phyloP scores from a whole-genome alignment of 108 stramenopile species.

The Seminavis robusta region DNA sequence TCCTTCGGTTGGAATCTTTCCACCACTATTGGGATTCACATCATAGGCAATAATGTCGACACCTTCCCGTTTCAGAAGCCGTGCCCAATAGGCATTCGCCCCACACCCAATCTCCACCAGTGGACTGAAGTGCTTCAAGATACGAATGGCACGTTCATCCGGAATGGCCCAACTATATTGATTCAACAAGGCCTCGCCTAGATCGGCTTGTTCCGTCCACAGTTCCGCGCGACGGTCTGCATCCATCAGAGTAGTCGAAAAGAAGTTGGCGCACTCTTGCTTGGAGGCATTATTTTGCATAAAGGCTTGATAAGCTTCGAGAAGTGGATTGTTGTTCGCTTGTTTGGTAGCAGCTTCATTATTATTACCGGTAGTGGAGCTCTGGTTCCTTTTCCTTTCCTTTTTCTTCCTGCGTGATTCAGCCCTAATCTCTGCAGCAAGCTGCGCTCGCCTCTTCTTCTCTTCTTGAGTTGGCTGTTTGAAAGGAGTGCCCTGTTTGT shows the following conservation, averaged over 20 bases:
- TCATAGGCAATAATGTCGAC: conserved; percentile 81
- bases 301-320: conserved; percentile 37
- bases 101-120: conserved; percentile 87
- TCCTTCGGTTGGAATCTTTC: conserved; percentile 25
- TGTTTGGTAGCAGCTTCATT: neutral
- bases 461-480: neutral
- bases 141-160: conserved; percentile 38
- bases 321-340: conserved; percentile 46
- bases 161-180: conserved; percentile 83
- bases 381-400: neutral
- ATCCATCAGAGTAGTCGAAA: conserved; percentile 37
- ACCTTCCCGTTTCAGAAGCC: conserved; percentile 36
- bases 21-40: conserved; percentile 44
- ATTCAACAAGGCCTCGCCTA: conserved; percentile 76
- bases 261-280: conserved; percentile 48
- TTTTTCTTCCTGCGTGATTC: neutral
- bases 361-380: no score
- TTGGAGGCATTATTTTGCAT: conserved; percentile 36
- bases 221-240: conserved; percentile 66
- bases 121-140: conserved; percentile 63
- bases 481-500: neutral
- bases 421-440: neutral
- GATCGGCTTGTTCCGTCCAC: conserved; percentile 77
- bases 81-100: conserved; percentile 82
- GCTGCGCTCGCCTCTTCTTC: neutral